These are phyloP conservation scores for Syzygium aqueum DNA, from an alignment of 345 rosid genomes.

Conservation along the genomic window DNA sequence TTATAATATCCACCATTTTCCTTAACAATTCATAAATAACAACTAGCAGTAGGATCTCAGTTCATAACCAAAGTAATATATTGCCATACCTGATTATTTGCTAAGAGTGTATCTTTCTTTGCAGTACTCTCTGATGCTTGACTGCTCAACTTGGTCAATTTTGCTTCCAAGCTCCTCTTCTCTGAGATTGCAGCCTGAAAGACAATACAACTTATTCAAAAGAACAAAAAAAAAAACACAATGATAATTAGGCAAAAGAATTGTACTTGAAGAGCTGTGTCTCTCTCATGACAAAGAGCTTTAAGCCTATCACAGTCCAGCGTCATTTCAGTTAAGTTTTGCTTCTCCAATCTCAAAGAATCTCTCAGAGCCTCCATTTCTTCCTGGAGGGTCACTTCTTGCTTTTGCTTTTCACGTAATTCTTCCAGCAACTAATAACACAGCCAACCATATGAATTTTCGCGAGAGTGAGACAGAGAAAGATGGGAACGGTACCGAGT, in stretches of 20 bases:
- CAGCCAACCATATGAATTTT: not conserved
- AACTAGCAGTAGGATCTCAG: not conserved
- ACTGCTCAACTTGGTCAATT: slow-evolving; percentile 36
- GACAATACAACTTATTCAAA: slow-evolving; percentile 3
- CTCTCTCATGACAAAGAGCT: slow-evolving; percentile 60
- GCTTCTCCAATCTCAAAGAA: slow-evolving; percentile 55
- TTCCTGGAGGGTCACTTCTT: slow-evolving; percentile 55
- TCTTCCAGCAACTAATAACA: slow-evolving; percentile 58
- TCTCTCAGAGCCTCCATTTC: slow-evolving; percentile 55
- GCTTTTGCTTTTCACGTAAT: slow-evolving; percentile 51
- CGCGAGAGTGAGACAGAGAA: not conserved
- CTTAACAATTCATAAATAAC: not conserved
- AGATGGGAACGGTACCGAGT: not conserved
- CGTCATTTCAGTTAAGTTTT: slow-evolving; percentile 38
- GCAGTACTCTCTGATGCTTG: slow-evolving; percentile 27
- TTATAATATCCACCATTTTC: slow-evolving; percentile 7
- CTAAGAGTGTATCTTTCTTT: slow-evolving; percentile 26
- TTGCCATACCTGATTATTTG: slow-evolving; percentile 48
- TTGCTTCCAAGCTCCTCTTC: slow-evolving; percentile 50
- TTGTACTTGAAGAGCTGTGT: slow-evolving; percentile 49
- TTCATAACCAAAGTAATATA: not conserved
- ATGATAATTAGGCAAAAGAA: not conserved
- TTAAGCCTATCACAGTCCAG: slow-evolving; percentile 48
- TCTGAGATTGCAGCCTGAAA: slow-evolving; percentile 52
- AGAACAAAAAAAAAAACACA: not conserved